Evolutionary conservation across 352 stramenopile genomes (phyloP).

Genomic region (Phytophthora cactorum): DNA sequence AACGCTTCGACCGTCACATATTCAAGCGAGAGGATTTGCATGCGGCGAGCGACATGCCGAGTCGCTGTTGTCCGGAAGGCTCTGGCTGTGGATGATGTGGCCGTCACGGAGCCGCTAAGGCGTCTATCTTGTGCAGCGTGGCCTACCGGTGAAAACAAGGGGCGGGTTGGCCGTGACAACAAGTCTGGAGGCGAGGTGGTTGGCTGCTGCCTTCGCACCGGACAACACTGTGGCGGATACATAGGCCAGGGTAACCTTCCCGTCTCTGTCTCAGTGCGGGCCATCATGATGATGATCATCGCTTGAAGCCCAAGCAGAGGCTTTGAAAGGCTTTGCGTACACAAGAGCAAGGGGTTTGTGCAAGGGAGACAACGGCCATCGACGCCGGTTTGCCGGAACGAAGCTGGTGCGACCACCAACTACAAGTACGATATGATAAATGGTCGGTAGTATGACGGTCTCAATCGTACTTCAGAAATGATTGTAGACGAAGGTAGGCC

Average conservation of each 20-base stretch:
- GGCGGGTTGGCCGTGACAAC: constrained; percentile 21
- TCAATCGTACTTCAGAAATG: constrained; percentile 4
- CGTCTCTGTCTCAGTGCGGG: constrained; percentile 21
- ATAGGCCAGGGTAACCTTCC: constrained; percentile 7
- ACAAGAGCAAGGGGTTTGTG: neutral
- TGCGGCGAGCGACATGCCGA: constrained; percentile 13
- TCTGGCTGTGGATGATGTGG: neutral
- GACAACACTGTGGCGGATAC: constrained; percentile 23
- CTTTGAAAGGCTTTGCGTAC: constrained; percentile 10
- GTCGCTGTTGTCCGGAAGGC: constrained; percentile 8
- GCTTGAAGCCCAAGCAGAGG: constrained; percentile 13
- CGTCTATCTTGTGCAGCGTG: constrained; percentile 27
- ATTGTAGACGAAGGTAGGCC: constrained; percentile 8
- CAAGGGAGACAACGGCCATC: neutral
- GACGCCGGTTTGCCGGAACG: neutral
- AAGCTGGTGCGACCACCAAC: neutral
- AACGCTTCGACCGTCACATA: constrained; percentile 29
- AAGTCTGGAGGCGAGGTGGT: constrained; percentile 4
- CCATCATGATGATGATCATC: constrained; percentile 1
- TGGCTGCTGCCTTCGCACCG: constrained; percentile 32
- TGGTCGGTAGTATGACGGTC: neutral
- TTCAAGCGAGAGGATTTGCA: constrained; percentile 23
- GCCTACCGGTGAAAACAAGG: constrained; percentile 6
- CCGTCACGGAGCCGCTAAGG: neutral
- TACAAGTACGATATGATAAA: too few species aligned